Conservation (phyloP, 139 green algal genomes). For the Coelastrella sp. region DNA sequence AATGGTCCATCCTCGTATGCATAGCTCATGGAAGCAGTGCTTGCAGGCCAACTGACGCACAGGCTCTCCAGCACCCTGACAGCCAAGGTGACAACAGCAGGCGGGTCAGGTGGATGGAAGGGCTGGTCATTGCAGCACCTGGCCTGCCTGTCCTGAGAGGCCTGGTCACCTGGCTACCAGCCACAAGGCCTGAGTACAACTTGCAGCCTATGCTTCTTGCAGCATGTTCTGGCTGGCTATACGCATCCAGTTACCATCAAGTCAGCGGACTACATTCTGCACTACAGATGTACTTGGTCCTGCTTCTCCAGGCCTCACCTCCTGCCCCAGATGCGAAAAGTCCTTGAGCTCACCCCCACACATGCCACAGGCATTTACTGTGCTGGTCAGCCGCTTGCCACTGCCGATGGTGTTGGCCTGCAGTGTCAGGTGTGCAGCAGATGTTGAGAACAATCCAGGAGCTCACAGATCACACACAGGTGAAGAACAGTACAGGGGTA, state of each 20-base stretch:
- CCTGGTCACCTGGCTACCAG: too few species aligned
- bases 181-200: too few species aligned
- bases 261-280: too few species aligned
- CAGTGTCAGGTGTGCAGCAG: neutral
- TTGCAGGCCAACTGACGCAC: conserved; percentile 87
- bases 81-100: neutral
- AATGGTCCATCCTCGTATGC: conserved; percentile 90
- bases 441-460: neutral
- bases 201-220: too few species aligned
- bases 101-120: neutral
- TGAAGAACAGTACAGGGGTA: too few species aligned
- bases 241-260: too few species aligned
- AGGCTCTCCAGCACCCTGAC: conserved; percentile 46
- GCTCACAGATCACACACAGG: neutral
- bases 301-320: conserved; percentile 1
- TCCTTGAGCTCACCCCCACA: conserved; percentile 80
- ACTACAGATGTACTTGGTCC: too few species aligned
- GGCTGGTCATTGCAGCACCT: neutral
- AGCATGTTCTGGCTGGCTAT: too few species aligned
- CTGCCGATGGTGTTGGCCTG: conserved; percentile 63
- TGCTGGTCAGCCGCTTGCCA: conserved; percentile 54
- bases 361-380: conserved; percentile 81
- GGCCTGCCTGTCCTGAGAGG: too few species aligned
- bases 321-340: conserved; percentile 56
- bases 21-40: conserved; percentile 91